phyloP scores from a whole-genome alignment of 2,329 filamentous ascomycete genomes.

The Fusarium sp. region DNA sequence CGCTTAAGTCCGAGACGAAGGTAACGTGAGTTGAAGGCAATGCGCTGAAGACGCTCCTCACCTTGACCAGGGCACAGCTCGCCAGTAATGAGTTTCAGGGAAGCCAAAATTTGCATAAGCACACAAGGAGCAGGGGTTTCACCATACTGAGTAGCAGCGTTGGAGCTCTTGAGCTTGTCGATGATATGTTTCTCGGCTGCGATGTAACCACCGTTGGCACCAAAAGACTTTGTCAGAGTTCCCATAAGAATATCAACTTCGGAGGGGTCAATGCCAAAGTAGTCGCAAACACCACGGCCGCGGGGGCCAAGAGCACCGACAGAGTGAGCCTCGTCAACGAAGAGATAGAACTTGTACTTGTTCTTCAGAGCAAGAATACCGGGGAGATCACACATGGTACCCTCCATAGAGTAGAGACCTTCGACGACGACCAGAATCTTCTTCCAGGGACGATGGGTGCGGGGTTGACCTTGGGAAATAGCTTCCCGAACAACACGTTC shows the following conservation, averaged over 20 bases:
- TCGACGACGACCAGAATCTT: slow-evolving; percentile 98
- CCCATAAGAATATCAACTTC: slow-evolving; percentile 98
- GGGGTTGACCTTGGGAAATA: slow-evolving; percentile 95
- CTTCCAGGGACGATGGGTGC: slow-evolving; percentile 99
- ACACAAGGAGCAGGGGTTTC: slow-evolving; percentile 90
- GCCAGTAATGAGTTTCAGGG: slow-evolving; percentile 88
- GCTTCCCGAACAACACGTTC: slow-evolving; percentile 88
- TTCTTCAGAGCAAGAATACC: slow-evolving; percentile 87
- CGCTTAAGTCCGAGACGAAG: slow-evolving; percentile 97
- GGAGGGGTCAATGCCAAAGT: slow-evolving; percentile 88
- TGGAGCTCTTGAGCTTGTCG: slow-evolving; percentile 87
- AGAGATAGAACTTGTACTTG: slow-evolving; percentile 97
- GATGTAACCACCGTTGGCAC: slow-evolving; percentile 96
- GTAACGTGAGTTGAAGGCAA: slow-evolving; percentile 98
- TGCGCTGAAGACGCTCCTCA: slow-evolving; percentile 92
- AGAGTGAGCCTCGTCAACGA: slow-evolving; percentile 96
- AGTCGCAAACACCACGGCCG: slow-evolving; percentile 95
- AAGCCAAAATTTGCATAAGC: slow-evolving; percentile 88
- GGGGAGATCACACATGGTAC: slow-evolving; percentile 97
- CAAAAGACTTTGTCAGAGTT: slow-evolving; percentile 97
- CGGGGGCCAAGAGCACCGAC: slow-evolving; percentile 89
- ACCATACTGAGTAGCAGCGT: slow-evolving; percentile 86
- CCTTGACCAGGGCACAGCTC: slow-evolving; percentile 91
- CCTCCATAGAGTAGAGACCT: slow-evolving; percentile 99
- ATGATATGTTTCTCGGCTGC: slow-evolving; percentile 90